These are phyloP conservation scores for Pyrenopolyporus hunteri DNA, from an alignment of 495 filamentous ascomycete genomes.

Conservation along the genomic window DNA sequence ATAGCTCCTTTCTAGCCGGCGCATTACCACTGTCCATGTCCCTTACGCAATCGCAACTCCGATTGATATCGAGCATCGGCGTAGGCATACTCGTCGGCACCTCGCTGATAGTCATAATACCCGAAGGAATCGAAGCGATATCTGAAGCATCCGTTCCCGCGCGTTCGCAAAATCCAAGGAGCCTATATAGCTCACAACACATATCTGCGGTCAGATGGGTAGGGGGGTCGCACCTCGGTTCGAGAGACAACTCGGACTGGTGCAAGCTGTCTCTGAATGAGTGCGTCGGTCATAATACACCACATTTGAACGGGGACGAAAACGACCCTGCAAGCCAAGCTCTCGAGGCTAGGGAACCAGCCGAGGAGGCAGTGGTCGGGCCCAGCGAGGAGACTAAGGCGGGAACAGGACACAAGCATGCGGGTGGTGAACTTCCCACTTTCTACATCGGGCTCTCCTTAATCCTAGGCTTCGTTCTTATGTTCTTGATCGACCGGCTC, in stretches of 20 bases:
- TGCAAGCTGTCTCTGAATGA: background rate
- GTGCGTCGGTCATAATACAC: background rate
- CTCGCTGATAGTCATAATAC: constrained; percentile 95
- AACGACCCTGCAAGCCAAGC: background rate
- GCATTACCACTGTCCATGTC: constrained; percentile 89
- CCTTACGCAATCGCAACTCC: constrained; percentile 85
- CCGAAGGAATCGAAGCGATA: constrained; percentile 92
- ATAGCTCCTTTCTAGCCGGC: constrained; percentile 92
- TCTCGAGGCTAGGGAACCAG: constrained; percentile 12
- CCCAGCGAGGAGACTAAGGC: constrained; percentile 17
- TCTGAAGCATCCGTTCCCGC: constrained; percentile 63
- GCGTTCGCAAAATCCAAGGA: constrained; percentile 49
- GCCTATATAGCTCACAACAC: constrained; percentile 29
- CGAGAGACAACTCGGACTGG: constrained; percentile 7
- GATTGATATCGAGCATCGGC: constrained; percentile 89
- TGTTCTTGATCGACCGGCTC: constrained; percentile 94
- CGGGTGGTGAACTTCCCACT: constrained; percentile 52
- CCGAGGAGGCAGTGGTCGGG: constrained; percentile 22
- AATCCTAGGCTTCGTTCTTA: constrained; percentile 88
- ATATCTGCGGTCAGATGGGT: constrained; percentile 33
- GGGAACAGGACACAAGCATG: constrained; percentile 11
- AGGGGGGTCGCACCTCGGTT: constrained; percentile 4
- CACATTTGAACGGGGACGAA: background rate
- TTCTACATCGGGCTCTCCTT: constrained; percentile 82
- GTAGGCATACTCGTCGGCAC: constrained; percentile 95